Base-by-base conservation (phyloP, 305 asterid species). In the Fraxinus angustifolia region DNA sequence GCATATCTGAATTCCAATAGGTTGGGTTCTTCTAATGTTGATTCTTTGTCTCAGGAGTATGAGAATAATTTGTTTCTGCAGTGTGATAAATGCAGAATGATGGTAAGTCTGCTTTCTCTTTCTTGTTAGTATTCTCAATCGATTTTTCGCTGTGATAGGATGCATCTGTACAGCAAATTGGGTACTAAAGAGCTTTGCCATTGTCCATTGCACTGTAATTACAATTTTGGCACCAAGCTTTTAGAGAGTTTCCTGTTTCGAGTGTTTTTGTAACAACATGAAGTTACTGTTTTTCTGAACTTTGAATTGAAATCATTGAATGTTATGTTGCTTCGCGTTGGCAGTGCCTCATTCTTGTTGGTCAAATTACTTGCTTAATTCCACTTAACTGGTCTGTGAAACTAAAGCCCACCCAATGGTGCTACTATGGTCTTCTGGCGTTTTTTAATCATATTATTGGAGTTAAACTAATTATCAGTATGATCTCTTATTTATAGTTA, bases 1-100 rank as follows among this genome's bases (percentile, higher is more conserved):
- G 45, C 76, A 71, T 33, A 71, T 33, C 14, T 71, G 26, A n/a
- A 71, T 71, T 71, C 76, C 42, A 31, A 17, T 33, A 71, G 31
- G 19, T 77, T 70, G 65, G 23, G 76, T 34, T 85, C 30, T 81
- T 76, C 89, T 88, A 81, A 87, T 82, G 34, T 74, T 17, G 65
- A 73, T 53, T 85, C 26, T 56, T 17, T 88, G 58, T 60, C 89
- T 75, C 94, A 96, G 99, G 99, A 96, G 91, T 96, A 96, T 78
- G 99, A 92, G 97, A 93, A 91, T 81, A 93, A 96, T 87, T 86
- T 94, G 88, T 96, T 96, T 88, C 91, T 96, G 90, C 99, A 96
- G 96, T 96, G 99, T 84, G 99, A 96, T 88, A 96, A 96, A 88
- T 96, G 99, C 92, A 88, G 99, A 87, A 96, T 96, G 91, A 96